These are phyloP conservation scores for Pelargonium australe DNA, from an alignment of 441 rosid species.

Conservation along the genomic window DNA sequence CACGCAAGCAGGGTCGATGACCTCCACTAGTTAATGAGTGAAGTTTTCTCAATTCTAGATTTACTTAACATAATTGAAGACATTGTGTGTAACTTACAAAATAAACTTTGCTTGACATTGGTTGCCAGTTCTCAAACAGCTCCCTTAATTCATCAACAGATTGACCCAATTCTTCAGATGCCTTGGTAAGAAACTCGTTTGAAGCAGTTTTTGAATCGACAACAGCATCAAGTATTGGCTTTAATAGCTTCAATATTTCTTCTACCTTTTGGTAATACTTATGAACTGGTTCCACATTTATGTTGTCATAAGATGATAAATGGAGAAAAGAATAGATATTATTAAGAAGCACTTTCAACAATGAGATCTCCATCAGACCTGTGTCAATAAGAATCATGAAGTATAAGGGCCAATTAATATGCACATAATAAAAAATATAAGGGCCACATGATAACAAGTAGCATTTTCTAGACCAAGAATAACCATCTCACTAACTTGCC, in stretches of 20 bases:
- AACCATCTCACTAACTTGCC: background rate
- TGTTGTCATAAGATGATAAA: slow-evolving; percentile 44
- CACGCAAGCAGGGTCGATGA: background rate
- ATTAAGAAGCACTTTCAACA: slow-evolving; percentile 55
- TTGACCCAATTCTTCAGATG: slow-evolving; percentile 58
- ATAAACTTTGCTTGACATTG: slow-evolving; percentile 62
- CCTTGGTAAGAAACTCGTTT: slow-evolving; percentile 46
- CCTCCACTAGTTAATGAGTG: background rate
- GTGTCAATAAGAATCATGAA: slow-evolving; percentile 18
- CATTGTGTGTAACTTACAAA: slow-evolving; percentile 50
- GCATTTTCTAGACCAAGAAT: background rate
- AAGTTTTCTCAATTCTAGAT: too few species aligned
- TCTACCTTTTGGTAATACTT: slow-evolving; percentile 57
- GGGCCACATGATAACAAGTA: background rate
- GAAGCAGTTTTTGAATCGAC: slow-evolving; percentile 51
- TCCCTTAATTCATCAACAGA: slow-evolving; percentile 56
- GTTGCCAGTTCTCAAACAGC: slow-evolving; percentile 56
- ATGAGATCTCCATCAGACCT: slow-evolving; percentile 74
- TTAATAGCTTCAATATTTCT: slow-evolving; percentile 64
- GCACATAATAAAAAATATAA: slow-evolving; percentile 13
- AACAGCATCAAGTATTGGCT: slow-evolving; percentile 64
- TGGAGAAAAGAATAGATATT: slow-evolving; percentile 48
- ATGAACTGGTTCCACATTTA: slow-evolving; percentile 48
- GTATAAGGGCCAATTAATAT: slow-evolving; percentile 5
- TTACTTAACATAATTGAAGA: background rate